Evolutionary conservation across 2,329 filamentous ascomycete genomes (phyloP), one percentile per base, ranked within the genome.

Genomic region (Sporothrix inflata): DNA sequence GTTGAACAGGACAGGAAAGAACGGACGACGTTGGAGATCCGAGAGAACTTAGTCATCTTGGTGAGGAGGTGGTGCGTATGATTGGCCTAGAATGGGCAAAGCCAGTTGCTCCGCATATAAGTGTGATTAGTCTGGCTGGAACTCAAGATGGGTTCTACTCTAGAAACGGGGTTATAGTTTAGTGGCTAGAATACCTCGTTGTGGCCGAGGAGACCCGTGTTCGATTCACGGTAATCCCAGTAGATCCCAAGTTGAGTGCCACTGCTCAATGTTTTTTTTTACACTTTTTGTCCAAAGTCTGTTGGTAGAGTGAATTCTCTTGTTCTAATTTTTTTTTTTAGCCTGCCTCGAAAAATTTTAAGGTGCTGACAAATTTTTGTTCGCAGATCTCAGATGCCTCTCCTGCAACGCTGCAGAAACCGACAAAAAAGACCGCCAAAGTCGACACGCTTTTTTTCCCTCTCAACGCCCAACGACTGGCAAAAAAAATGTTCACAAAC

Each of bases 151-250:
- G 42, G 19, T 61, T 53, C 71, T 72, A 30, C 71, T 69, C 71
- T 69, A 27, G 57, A 74, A 73, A 74, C 72, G 73, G 73, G 73
- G 70, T 69, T 69, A 75, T 75, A 75, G 74, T 75, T 74, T 74
- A 75, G 74, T 75, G 74, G 74, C 69, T 71, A 75, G 74, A 74
- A 75, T 74, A 75, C 69, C 60, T 75, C 74, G 74, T 75, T 75
- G 74, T 75, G 74, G 74, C 74, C 74, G 74, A 75, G 60, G 72
- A 75, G 72, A 75, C 73, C 72, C 74, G 72, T 75, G 73, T 75
- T 75, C 74, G 73, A 75, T 75, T 75, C 74, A 75, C 72, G 74
- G 73, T 74, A 71, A 72, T 74, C 73, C 72, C 71, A 74, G 65
- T 70, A 71, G 73, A 71, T 24, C 42, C 53, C 34, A 53, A 63